phyloP scores from a whole-genome alignment of 768 basidiomycete genomes.

The Royoungia palumana region DNA sequence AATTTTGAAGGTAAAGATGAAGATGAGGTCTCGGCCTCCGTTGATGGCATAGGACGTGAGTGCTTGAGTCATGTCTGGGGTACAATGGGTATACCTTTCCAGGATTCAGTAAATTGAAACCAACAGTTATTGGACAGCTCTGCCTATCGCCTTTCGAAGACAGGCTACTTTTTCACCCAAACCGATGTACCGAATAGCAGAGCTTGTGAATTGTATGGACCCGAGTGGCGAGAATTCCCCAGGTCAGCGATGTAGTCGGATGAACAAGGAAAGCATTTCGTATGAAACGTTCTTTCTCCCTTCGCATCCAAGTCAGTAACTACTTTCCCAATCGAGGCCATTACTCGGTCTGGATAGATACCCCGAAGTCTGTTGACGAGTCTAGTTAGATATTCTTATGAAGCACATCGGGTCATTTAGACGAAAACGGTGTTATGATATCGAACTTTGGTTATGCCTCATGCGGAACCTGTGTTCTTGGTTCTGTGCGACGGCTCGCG shows the following conservation, averaged over 20 bases:
- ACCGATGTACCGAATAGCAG: constrained; percentile 36
- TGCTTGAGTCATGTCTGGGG: too few species aligned
- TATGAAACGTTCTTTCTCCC: constrained; percentile 25
- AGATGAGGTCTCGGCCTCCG: not conserved
- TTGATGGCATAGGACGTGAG: too few species aligned
- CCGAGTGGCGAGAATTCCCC: too few species aligned
- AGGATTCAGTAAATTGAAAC: constrained; percentile 13
- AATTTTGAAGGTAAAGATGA: constrained; percentile 28
- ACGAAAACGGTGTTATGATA: not conserved
- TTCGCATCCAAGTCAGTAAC: constrained; percentile 25
- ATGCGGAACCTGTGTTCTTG: constrained; percentile 2
- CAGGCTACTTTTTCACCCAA: constrained; percentile 27
- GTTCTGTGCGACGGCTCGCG: not conserved
- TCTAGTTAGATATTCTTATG: not conserved
- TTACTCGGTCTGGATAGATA: constrained; percentile 5
- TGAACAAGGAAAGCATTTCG: constrained; percentile 19
- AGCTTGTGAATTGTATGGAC: constrained; percentile 20
- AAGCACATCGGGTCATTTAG: not conserved
- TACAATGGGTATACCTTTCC: too few species aligned
- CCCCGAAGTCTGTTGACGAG: constrained; percentile 1
- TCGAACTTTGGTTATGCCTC: not conserved
- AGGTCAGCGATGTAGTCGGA: constrained; percentile 12
- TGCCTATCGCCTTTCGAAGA: not conserved
- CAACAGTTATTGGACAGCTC: not conserved
- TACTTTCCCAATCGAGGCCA: not conserved